Evolutionary conservation across 257 asterid species (phyloP), one percentile per base, ranked within the genome.

Genomic region (Capsicum rhomboideum): DNA sequence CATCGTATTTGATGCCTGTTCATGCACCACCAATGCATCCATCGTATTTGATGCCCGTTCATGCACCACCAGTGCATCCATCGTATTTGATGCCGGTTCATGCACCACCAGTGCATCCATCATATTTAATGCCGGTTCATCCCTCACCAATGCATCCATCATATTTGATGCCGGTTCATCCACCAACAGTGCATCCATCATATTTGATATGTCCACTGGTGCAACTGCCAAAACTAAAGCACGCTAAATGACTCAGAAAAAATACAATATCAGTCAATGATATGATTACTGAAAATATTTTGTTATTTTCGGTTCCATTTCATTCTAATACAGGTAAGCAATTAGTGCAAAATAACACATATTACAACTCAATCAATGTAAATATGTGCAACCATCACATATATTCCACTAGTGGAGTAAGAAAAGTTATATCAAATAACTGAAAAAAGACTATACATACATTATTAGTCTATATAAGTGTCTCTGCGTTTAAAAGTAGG

Each of bases 71-170:
- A 31, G 4, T 31, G 37, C 37, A 31, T 34, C 37, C 37, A 34
- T 34, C 40, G 4, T 34, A 34, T 34, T 34, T 10, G 94, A 87
- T 20, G 92, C 90, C 1, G 97, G 90, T 74, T 90, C 93, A 18
- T 89, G 92, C 3, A 85, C 90, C 18, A 84, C 84, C 83, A 86
- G 91, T 59, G 90, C 86, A 37, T 90, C 96, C 85, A 80, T 90
- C 10, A 93, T 59, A 83, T 67, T 88, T 58, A 83, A 31, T 59
- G 87, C 90, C 1, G 97, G 90, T 74, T 90, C 93, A 37, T 90
- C 96, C 85, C 78, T 90, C 10, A 93, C 4, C 37, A 5, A 1
- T 34, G 37, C 37, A 34, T 34, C 37, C 37, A 34, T 34, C 37
- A 34, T 34, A 34, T 5, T 34, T 10, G 94, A 86, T 16, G 92